phyloP scores from a whole-genome alignment of 208 protist genomes.

The Trypanosoma theileri region DNA sequence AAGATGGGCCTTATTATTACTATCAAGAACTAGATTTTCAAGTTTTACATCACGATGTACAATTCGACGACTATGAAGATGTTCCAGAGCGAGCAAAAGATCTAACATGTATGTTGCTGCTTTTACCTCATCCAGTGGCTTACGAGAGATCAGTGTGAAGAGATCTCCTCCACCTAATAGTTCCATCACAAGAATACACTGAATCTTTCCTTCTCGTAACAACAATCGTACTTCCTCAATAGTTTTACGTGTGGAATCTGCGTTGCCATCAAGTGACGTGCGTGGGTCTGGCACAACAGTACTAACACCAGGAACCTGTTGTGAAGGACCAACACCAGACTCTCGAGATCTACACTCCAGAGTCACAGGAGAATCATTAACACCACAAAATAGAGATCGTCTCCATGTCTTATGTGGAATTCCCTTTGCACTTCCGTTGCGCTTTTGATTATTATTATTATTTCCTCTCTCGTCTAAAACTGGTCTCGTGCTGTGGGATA shows the following conservation, averaged over 20 bases:
- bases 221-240: slow-evolving; percentile 1
- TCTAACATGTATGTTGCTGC: slow-evolving; percentile 25
- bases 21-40: slow-evolving; percentile 39
- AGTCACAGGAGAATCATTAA: too few relatives aligned
- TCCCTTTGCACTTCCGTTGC: neutral
- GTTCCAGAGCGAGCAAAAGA: slow-evolving; percentile 25
- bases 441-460: neutral
- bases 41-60: slow-evolving; percentile 46
- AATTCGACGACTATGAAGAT: slow-evolving; percentile 30
- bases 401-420: too few relatives aligned
- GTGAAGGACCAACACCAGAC: neutral
- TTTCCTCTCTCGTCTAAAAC: neutral
- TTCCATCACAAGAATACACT: slow-evolving; percentile 30
- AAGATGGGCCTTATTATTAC: slow-evolving; percentile 17
- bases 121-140: slow-evolving; percentile 14
- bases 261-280: neutral
- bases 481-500: too few relatives aligned
- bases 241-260: neutral
- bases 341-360: too few relatives aligned
- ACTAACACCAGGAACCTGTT: neutral
- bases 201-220: slow-evolving; percentile 14
- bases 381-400: too few relatives aligned
- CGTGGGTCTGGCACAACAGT: neutral
- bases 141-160: slow-evolving; percentile 12
- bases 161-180: slow-evolving; percentile 18